Evolutionary conservation across 2,329 filamentous ascomycete genomes (phyloP).

Genomic region (Phaeophleospora eucalypticola): DNA sequence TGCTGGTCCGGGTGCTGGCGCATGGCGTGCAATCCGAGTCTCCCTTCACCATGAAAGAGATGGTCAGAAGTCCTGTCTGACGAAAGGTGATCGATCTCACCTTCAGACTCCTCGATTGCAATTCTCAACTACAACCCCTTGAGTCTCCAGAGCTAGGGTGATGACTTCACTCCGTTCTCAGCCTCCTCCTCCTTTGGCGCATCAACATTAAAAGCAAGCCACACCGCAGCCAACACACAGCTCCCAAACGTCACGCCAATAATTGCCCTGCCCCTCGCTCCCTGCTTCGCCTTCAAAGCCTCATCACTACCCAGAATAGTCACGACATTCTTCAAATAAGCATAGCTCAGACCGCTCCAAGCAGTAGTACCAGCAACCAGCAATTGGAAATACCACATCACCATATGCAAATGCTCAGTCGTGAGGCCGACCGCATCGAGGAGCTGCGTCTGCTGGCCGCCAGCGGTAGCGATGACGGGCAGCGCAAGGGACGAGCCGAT

Average conservation of each 20-base stretch:
- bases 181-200: conserved; percentile 5
- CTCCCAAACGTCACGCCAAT: conserved; percentile 45
- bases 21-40: too few relatives aligned
- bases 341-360: conserved; percentile 90
- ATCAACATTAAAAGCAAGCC: conserved; percentile 22
- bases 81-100: too few relatives aligned
- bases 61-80: too few relatives aligned
- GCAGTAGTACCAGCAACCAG: conserved; percentile 83
- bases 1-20: too few relatives aligned
- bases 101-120: too few relatives aligned
- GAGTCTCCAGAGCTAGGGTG: too few relatives aligned
- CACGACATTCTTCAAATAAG: conserved; percentile 85
- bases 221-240: conserved; percentile 40
- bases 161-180: neutral
- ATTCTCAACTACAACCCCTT: too few relatives aligned
- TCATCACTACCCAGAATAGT: conserved; percentile 65
- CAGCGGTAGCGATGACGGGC: conserved; percentile 56
- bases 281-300: conserved; percentile 45
- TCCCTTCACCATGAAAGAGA: too few relatives aligned
- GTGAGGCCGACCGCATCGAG: conserved; percentile 21
- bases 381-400: conserved; percentile 55
- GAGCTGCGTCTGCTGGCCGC: conserved; percentile 22
- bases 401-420: conserved; percentile 31
- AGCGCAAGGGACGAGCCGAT: conserved; percentile 80
- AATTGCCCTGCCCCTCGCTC: conserved; percentile 45